A percentile compares a stretch with the other conserved stretches of the same genome.
phyloP scores from a whole-genome alignment of 441 rosid species.

The Iberis amara region DNA sequence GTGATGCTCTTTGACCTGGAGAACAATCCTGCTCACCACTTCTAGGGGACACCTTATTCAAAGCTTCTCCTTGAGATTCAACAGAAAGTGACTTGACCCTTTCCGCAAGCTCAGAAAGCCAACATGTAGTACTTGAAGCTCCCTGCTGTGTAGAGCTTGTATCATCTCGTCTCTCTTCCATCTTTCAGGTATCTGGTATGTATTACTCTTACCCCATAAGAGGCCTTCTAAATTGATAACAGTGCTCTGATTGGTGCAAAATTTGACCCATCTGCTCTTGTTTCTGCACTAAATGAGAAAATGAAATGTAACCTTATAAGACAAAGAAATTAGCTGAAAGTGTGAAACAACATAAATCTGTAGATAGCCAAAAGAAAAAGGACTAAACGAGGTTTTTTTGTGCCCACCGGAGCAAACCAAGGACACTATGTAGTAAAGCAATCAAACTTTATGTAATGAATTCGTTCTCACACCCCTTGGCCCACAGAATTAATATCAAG shows the following conservation, averaged over 20 bases:
- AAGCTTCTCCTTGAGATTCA: slow-evolving; percentile 61
- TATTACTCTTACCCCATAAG: slow-evolving; percentile 68
- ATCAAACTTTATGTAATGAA: slow-evolving; percentile 27
- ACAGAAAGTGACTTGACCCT: slow-evolving; percentile 72
- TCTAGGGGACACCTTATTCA: slow-evolving; percentile 58
- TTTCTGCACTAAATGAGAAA: slow-evolving; percentile 36
- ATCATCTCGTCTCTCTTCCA: slow-evolving; percentile 84
- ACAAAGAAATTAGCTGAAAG: slow-evolving; percentile 23
- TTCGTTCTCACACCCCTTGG: slow-evolving; percentile 25
- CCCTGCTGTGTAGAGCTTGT: slow-evolving; percentile 57
- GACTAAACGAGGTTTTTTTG: slow-evolving; percentile 1
- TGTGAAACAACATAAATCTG: too few species aligned
- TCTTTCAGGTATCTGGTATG: slow-evolving; percentile 43
- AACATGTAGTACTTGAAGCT: slow-evolving; percentile 58
- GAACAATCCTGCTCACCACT: slow-evolving; percentile 63
- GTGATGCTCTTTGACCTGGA: slow-evolving; percentile 79
- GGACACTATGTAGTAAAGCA: slow-evolving; percentile 11
- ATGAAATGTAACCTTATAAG: slow-evolving; percentile 25
- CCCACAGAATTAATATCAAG: slow-evolving; percentile 28
- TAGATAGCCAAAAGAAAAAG: slow-evolving; percentile 1
- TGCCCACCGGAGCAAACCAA: slow-evolving; percentile 16
- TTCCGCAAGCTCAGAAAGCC: slow-evolving; percentile 72
- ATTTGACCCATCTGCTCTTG: slow-evolving; percentile 31
- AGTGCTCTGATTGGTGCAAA: slow-evolving; percentile 23
- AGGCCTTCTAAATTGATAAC: slow-evolving; percentile 29